A percentile compares a stretch with the other conserved stretches of the same genome.
Conservation (phyloP, 2,329 filamentous ascomycete genomes). For the Epichloe amarillans region DNA sequence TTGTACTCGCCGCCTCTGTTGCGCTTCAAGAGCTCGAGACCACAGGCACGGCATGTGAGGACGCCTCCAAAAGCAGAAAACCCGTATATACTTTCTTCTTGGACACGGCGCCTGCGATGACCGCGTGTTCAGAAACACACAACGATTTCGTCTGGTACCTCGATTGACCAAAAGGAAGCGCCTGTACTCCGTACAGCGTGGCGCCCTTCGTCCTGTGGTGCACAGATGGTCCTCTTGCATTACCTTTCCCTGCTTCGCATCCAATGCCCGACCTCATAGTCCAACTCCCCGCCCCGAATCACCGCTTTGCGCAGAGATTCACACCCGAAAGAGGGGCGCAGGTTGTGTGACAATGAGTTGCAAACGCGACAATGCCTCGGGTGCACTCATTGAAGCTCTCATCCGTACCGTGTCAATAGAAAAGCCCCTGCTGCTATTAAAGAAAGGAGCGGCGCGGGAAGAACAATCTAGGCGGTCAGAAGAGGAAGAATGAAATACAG, state of each 20-base stretch:
- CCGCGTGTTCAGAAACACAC: neutral
- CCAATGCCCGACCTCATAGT: neutral
- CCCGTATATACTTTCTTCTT: no score
- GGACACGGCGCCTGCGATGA: neutral
- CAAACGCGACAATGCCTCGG: neutral
- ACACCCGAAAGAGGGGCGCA: neutral
- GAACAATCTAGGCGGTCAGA: neutral
- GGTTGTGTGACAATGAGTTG: neutral
- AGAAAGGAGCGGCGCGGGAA: no score
- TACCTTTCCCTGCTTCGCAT: neutral
- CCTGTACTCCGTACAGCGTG: neutral
- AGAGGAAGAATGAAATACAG: no score
- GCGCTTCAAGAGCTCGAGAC: neutral
- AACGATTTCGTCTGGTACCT: no score
- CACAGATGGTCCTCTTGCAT: neutral
- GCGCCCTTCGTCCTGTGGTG: neutral
- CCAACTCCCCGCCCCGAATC: neutral
- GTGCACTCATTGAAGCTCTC: neutral
- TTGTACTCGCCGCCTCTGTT: neutral
- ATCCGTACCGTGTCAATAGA: neutral
- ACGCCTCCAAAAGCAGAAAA: neutral
- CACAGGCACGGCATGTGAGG: neutral
- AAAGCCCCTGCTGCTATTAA: neutral
- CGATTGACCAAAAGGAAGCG: neutral
- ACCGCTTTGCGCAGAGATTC: neutral